Evolutionary conservation across 345 rosid species (phyloP).

Genomic region (Brassica rapa): DNA sequence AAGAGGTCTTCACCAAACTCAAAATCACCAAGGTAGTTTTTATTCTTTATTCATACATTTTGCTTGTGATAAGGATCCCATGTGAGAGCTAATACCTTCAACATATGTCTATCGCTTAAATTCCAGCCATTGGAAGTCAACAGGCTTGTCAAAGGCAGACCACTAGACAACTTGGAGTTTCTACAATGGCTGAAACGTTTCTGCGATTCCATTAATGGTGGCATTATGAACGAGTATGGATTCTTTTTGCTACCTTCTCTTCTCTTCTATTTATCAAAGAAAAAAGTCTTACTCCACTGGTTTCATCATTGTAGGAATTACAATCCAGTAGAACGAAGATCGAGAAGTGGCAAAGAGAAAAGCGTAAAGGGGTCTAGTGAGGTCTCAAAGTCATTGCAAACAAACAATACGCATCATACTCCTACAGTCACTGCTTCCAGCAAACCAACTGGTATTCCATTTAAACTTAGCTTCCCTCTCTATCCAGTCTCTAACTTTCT

Average conservation of each 20-base stretch:
- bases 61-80: background rate
- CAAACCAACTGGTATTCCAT: constrained; percentile 22
- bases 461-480: background rate
- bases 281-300: background rate
- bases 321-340: constrained; percentile 85
- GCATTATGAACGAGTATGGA: constrained; percentile 89
- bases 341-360: constrained; percentile 73
- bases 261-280: background rate
- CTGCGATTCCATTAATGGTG: constrained; percentile 95
- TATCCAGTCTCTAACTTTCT: background rate
- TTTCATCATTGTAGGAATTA: constrained; percentile 60
- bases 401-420: constrained; percentile 54
- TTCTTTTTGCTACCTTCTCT: background rate
- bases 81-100: constrained; percentile 3
- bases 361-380: constrained; percentile 52
- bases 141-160: constrained; percentile 86
- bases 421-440: constrained; percentile 29
- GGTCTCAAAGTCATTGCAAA: constrained; percentile 73
- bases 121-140: constrained; percentile 87
- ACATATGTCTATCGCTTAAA: background rate
- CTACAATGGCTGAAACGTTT: constrained; percentile 94
- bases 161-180: constrained; percentile 97
- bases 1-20: constrained; percentile 90
- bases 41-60: background rate
- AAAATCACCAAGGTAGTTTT: constrained; percentile 78